These are phyloP conservation scores for Gossypium davidsonii DNA, from an alignment of 441 rosid species.

Conservation along the genomic window DNA sequence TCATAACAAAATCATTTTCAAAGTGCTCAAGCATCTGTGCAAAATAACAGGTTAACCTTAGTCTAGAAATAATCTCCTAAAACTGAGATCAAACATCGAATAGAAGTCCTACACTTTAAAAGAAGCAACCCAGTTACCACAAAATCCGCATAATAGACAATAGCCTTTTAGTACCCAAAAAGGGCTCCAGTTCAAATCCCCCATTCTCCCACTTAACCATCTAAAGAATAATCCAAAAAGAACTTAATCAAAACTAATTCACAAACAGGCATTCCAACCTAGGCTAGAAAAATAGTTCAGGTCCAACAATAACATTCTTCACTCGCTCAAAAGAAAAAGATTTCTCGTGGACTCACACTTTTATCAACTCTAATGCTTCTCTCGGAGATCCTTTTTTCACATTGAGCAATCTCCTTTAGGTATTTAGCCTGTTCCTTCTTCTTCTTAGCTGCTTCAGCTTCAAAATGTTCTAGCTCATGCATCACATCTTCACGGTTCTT, in stretches of 20 bases:
- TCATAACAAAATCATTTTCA: not conserved
- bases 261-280: constrained; percentile 6
- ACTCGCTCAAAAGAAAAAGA: constrained; percentile 3
- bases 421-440: constrained; percentile 74
- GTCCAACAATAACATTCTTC: not conserved
- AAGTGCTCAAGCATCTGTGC: not conserved
- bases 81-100: constrained; percentile 5
- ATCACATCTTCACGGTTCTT: constrained; percentile 52
- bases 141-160: not conserved
- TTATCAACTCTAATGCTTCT: constrained; percentile 59
- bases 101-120: not conserved
- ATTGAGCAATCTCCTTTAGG: constrained; percentile 66
- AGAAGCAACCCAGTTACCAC: constrained; percentile 1
- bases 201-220: not conserved
- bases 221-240: not conserved
- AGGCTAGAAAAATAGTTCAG: not conserved
- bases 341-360: constrained; percentile 48
- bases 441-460: constrained; percentile 56
- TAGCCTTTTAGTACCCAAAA: constrained; percentile 1
- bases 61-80: not conserved
- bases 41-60: not conserved
- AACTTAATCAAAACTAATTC: not conserved
- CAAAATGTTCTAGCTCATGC: constrained; percentile 60
- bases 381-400: constrained; percentile 82
- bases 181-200: not conserved